A percentile compares a stretch with the other conserved stretches of the same genome.
These are phyloP conservation scores for Nigrograna mackinnonii DNA, from an alignment of 2,329 filamentous ascomycete genomes.

Conservation along the genomic window DNA sequence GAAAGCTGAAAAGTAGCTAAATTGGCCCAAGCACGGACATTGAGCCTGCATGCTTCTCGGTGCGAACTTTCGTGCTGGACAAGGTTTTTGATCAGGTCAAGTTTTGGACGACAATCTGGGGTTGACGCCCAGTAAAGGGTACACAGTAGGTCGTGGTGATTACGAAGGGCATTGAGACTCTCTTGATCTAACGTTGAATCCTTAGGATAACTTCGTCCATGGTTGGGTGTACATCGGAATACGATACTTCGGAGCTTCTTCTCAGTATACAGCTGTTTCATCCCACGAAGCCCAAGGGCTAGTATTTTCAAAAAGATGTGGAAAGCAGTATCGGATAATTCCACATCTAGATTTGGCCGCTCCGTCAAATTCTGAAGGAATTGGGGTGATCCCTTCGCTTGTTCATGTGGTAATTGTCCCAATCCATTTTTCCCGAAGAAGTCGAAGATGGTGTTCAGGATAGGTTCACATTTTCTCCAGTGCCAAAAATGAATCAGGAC, in stretches of 20 bases:
- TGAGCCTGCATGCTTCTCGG: constrained; percentile 62
- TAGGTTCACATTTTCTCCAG: constrained; percentile 59
- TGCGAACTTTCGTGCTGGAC: constrained; percentile 62
- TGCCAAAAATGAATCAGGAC: constrained; percentile 58
- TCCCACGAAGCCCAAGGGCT: constrained; percentile 51
- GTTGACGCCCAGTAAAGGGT: constrained; percentile 63
- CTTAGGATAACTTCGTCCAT: constrained; percentile 63
- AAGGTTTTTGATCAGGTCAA: constrained; percentile 56
- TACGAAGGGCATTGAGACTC: constrained; percentile 61
- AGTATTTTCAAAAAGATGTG: constrained; percentile 63
- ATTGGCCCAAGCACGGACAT: constrained; percentile 61
- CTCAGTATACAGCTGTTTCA: constrained; percentile 51
- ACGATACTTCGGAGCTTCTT: constrained; percentile 61
- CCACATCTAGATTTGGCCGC: constrained; percentile 48
- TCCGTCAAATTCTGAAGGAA: constrained; percentile 57
- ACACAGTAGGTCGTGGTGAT: constrained; percentile 64
- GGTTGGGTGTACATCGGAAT: constrained; percentile 63
- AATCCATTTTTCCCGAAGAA: constrained; percentile 61
- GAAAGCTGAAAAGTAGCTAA: constrained; percentile 61
- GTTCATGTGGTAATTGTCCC: constrained; percentile 56
- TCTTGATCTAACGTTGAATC: constrained; percentile 56
- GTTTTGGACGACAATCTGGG: constrained; percentile 54
- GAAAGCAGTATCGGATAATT: constrained; percentile 57
- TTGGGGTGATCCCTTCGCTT: constrained; percentile 53
- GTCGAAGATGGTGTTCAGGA: constrained; percentile 59